Base-by-base conservation (phyloP, 306 rosid species). In the Sophora flavescens region DNA sequence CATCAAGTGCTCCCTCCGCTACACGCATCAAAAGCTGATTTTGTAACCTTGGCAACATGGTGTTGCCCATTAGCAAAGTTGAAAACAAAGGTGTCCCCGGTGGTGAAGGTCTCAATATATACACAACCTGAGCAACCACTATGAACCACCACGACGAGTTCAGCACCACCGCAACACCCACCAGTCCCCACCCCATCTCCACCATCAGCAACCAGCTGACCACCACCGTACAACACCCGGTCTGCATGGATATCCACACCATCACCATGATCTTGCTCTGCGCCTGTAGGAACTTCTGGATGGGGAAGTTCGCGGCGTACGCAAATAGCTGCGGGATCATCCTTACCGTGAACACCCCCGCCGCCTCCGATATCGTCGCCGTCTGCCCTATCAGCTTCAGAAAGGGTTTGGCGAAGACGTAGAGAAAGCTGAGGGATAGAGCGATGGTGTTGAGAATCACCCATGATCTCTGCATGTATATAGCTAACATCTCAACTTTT, bases 241-340 rank as follows among this genome's bases (percentile, higher is more conserved):
- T 89, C 0, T n/a, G n/a, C n/a, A n/a, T n/a, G n/a, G 97, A n/a
- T 8, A 94, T 92, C 68, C 71, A 78, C 5, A 97, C 91, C 96
- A 94, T 94, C 11, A 69, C 97, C 96, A 89, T 89, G 52, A 94
- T 90, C 88, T 72, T 91, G 87, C 98, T 94, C 83, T 94, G 96
- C 17, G 98, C 36, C 78, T 92, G 98, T 67, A 94, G 72, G 61
- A 94, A 94, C 88, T 94, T 94, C 38, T 91, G 79, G 26, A 89
- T 63, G 0, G 98, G 98, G 45, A 84, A 94, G 59, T 89, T 87
- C 82, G 89, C 1, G 0, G 98, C 92, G 78, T 94, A 94, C 0
- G 98, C 98, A 47, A 86, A 94, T 6, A 94, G 81, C 80, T 94
- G 96, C 8, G 98, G 98, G 1, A 94, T 90, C 98, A 94, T 92